phyloP scores from a whole-genome alignment of 495 filamentous ascomycete species.

The Aspergillus cristatus region DNA sequence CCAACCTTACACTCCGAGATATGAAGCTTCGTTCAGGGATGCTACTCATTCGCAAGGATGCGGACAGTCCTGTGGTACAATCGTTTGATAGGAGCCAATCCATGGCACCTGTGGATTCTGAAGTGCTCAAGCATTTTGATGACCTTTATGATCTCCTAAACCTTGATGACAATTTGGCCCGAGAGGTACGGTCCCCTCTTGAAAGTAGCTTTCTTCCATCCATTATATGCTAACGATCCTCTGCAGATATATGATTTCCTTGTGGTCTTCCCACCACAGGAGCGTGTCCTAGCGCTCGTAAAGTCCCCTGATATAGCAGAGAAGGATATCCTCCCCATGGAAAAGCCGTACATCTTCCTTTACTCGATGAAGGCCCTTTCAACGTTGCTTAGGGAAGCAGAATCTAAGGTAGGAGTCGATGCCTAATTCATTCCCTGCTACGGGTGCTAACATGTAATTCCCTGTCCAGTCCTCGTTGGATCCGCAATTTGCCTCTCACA shows the following conservation, averaged over 20 bases:
- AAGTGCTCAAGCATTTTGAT: constrained; percentile 77
- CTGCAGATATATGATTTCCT: constrained; percentile 65
- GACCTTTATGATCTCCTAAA: constrained; percentile 74
- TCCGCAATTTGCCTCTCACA: constrained; percentile 33
- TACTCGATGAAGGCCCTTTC: constrained; percentile 63
- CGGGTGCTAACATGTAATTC: constrained; percentile 5
- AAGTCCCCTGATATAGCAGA: constrained; percentile 43
- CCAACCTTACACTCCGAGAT: constrained; percentile 27
- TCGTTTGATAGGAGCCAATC: constrained; percentile 20
- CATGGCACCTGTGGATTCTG: constrained; percentile 52
- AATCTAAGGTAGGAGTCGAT: constrained; percentile 22
- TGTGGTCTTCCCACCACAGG: constrained; percentile 60
- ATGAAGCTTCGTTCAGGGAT: constrained; percentile 48
- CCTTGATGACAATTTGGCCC: constrained; percentile 63
- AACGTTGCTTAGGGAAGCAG: constrained; percentile 38
- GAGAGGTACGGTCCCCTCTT: constrained; percentile 40
- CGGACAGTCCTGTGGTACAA: constrained; percentile 26
- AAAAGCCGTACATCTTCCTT: constrained; percentile 62
- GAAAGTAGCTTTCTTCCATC: background rate
- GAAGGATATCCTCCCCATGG: constrained; percentile 54
- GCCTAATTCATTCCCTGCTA: too few relatives aligned
- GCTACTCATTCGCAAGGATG: constrained; percentile 43
- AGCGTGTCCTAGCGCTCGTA: constrained; percentile 49
- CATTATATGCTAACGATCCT: constrained; percentile 4
- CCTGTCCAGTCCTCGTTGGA: constrained; percentile 23